Evolutionary conservation across 805 yeast genomes (phyloP).

Genomic region (Ogataea thermomethanolica): DNA sequence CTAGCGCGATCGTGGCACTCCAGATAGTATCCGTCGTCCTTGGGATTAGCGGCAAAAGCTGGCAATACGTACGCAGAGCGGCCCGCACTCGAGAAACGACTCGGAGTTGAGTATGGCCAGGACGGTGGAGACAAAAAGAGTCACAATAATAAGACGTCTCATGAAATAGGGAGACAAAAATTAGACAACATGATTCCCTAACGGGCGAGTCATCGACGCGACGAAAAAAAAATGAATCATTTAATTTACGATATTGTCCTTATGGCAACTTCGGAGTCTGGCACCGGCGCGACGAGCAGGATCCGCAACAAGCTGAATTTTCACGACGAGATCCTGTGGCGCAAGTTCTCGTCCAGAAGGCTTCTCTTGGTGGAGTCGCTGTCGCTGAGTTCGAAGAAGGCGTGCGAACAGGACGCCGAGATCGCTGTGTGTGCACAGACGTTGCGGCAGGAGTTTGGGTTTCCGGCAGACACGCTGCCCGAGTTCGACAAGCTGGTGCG

Average conservation of each 20-base stretch:
- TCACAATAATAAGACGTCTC: not conserved
- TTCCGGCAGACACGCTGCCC: slow-evolving; percentile 48
- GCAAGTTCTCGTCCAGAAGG: slow-evolving; percentile 83
- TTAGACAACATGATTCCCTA: not conserved
- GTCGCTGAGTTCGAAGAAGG: slow-evolving; percentile 60
- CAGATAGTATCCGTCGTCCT: slow-evolving; percentile 25
- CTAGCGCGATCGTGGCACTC: slow-evolving; percentile 25
- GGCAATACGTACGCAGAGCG: slow-evolving; percentile 21
- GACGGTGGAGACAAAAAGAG: not conserved
- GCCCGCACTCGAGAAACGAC: slow-evolving; percentile 22
- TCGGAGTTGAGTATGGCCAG: slow-evolving; percentile 13
- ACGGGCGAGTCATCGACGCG: slow-evolving; percentile 5
- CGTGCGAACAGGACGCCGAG: slow-evolving; percentile 87
- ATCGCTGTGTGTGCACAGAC: slow-evolving; percentile 75
- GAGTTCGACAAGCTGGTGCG: slow-evolving; percentile 90
- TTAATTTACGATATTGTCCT: slow-evolving; percentile 2
- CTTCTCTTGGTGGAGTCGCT: slow-evolving; percentile 82
- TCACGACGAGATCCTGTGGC: slow-evolving; percentile 82
- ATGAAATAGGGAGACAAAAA: slow-evolving; percentile 1
- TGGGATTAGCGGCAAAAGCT: not conserved
- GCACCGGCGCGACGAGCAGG: slow-evolving; percentile 34
- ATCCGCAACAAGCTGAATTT: slow-evolving; percentile 67
- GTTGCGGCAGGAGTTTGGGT: slow-evolving; percentile 74
- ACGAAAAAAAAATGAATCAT: slow-evolving; percentile 2
- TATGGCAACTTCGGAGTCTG: slow-evolving; percentile 12